Base-by-base conservation (phyloP, 148 eudicot genomes). In the Rhododendron simsii region DNA sequence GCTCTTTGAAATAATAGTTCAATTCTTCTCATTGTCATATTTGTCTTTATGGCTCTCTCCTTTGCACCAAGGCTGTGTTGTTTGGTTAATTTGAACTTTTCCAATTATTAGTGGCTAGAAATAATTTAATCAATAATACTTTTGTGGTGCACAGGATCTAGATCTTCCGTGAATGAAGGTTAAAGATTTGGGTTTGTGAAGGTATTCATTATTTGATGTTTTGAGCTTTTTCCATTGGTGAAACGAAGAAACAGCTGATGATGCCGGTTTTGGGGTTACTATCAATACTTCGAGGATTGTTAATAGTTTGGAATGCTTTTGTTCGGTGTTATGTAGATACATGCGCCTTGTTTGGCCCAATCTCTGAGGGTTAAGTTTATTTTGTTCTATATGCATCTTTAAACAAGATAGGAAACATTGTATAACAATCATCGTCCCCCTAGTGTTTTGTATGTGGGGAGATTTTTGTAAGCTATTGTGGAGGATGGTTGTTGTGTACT, bases 141-240 rank as follows among this genome's bases (percentile, higher is more conserved):
- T 63, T 61, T 61, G 3, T 81, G 35, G 65, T 73, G 73, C 84
- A 61, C 74, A 82, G 84, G 84, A 63, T 11, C 83, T 81, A 55
- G 69, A 81, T 20, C 83, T 35, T 30, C 48, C 26, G 75, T 5
- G 12, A 39, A 21, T 23, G 74, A 23, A 59, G 75, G 28, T 39
- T 28, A 61, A 41, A 44, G 37, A 16, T 69, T 59, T 44, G 75
- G 74, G 75, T 63, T 81, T 9, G 30, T 59, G 84, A 81, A 81
- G 73, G 71, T 55, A 39, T 37, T 57, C 16, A 23, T 73, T 12
- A 11, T 57, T 81, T 81, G 50, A 37, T 81, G 48, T 81, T 81
- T 8, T 33, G 44, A 33, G 23, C 45, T 18, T 51, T 53, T n/a
- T 12, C 37, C 20, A 53, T n/a, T 16, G 21, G 45, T 13, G 39